Evolutionary conservation across 345 rosid species (phyloP).

Genomic region (Citrus sp.): DNA sequence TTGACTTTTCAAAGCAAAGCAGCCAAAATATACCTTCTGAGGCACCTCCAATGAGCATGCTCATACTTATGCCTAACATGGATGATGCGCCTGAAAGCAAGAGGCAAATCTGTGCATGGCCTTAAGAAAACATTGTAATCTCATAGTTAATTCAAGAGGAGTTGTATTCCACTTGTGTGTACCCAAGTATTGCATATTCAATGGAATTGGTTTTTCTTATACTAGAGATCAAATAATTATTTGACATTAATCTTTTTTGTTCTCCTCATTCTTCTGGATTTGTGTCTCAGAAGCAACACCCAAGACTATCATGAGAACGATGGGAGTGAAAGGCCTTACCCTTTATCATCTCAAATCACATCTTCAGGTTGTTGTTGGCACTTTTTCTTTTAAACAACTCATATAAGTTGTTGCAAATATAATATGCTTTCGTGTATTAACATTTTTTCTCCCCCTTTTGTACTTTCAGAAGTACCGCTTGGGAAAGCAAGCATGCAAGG

Average conservation of each 20-base stretch:
- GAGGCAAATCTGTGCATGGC: background rate
- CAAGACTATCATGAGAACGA: slow-evolving; percentile 83
- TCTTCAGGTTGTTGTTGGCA: slow-evolving; percentile 63
- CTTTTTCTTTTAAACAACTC: background rate
- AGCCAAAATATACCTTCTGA: background rate
- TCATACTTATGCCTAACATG: background rate
- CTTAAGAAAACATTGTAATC: background rate
- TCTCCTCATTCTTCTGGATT: background rate
- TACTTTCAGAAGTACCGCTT: slow-evolving; percentile 72
- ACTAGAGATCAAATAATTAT: slow-evolving; percentile 1
- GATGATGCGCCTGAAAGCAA: background rate
- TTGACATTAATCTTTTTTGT: background rate
- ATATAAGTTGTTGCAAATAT: background rate
- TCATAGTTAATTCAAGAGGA: background rate
- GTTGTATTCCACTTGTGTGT: background rate
- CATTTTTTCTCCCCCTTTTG: background rate
- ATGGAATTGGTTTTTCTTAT: background rate
- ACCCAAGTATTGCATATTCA: background rate
- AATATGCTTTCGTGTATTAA: background rate
- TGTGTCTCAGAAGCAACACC: slow-evolving; percentile 81
- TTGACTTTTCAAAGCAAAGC: background rate
- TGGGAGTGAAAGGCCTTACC: slow-evolving; percentile 94
- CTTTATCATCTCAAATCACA: slow-evolving; percentile 92
- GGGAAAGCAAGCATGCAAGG: slow-evolving; percentile 87
- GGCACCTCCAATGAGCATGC: background rate